Evolutionary conservation across 78 protist species (phyloP).

Genomic region (Dictyostelium intermedium): DNA sequence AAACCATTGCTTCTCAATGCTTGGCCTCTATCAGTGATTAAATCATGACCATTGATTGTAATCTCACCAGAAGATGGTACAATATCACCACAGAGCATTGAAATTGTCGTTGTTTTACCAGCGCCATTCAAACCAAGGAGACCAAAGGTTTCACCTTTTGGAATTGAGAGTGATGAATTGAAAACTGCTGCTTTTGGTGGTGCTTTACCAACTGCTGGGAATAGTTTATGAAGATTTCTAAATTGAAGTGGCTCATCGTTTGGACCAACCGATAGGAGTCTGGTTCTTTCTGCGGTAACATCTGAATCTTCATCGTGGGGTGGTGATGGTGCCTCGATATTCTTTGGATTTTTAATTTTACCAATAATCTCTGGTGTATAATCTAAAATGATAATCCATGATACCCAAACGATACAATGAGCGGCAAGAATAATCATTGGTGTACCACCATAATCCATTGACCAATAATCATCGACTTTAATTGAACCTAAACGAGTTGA

Average conservation of each 20-base stretch:
- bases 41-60: conserved; percentile 48
- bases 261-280: neutral
- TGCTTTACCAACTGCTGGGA: conserved; percentile 15
- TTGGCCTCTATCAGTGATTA: conserved; percentile 13
- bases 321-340: neutral
- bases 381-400: conserved; percentile 24
- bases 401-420: conserved; percentile 16
- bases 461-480: conserved; percentile 17
- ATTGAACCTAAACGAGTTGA: neutral
- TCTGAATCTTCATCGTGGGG: conserved; percentile 35
- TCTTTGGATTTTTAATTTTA: neutral
- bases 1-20: conserved; percentile 81
- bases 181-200: conserved; percentile 22
- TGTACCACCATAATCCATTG: neutral
- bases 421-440: neutral
- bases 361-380: conserved; percentile 9
- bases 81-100: conserved; percentile 89
- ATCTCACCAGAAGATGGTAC: conserved; percentile 89
- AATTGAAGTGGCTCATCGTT: neutral
- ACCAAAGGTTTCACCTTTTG: conserved; percentile 89
- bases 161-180: conserved; percentile 66
- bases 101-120: conserved; percentile 94
- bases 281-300: conserved; percentile 1
- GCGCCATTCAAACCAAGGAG: conserved; percentile 96
- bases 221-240: neutral